Conservation (phyloP, 2,329 filamentous ascomycete species). For the Xylariomycetidae sp. region DNA sequence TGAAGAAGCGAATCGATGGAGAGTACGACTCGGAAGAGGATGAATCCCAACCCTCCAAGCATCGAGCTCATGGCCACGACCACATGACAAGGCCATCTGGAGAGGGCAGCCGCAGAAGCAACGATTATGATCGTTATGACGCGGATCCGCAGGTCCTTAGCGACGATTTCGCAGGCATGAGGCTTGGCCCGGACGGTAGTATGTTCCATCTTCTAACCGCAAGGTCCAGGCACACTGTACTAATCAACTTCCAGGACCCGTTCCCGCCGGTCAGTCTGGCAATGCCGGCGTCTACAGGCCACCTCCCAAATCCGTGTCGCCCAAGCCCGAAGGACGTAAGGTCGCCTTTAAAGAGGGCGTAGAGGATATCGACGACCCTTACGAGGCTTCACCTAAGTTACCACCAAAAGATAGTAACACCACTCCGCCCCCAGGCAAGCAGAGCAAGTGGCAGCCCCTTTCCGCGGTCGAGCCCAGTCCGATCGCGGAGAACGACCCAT, state of each 20-base stretch:
- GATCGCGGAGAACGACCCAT: conserved; percentile 87
- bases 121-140: conserved; percentile 88
- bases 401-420: conserved; percentile 44
- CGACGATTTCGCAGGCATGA: conserved; percentile 78
- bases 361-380: conserved; percentile 75
- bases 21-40: conserved; percentile 70
- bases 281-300: conserved; percentile 73
- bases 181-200: conserved; percentile 58
- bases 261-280: conserved; percentile 40
- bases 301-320: conserved; percentile 45
- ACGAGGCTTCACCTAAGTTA: conserved; percentile 56
- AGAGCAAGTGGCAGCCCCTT: conserved; percentile 96
- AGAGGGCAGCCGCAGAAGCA: conserved; percentile 64
- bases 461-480: conserved; percentile 79
- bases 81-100: conserved; percentile 49
- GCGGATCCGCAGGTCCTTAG: conserved; percentile 85
- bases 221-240: conserved; percentile 41
- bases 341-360: conserved; percentile 57
- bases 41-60: conserved; percentile 33
- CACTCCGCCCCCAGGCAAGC: conserved; percentile 48
- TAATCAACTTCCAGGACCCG: conserved; percentile 33
- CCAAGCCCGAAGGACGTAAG: conserved; percentile 44
- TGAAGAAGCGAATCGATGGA: conserved; percentile 92
- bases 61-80: conserved; percentile 14
- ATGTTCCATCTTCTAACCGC: conserved; percentile 27